These are phyloP conservation scores for Pseudogymnoascus sp. DNA, from an alignment of 2,329 filamentous ascomycete genomes.

Conservation along the genomic window DNA sequence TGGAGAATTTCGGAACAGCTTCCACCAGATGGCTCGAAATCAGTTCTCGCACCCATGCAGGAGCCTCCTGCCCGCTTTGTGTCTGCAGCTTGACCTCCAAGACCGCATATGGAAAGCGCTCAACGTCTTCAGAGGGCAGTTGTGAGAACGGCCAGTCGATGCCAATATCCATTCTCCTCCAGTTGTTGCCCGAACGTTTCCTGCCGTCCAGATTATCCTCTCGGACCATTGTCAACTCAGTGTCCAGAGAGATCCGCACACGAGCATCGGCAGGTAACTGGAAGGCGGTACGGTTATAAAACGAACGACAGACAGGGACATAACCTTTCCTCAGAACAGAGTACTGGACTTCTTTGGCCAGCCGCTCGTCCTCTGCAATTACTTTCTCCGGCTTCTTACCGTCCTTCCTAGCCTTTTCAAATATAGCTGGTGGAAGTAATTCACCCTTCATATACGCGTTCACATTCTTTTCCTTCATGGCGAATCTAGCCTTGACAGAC, in stretches of 20 bases:
- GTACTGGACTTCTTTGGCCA: conserved; percentile 90
- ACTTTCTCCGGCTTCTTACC: conserved; percentile 89
- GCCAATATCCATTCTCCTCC: conserved; percentile 94
- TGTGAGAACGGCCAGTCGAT: conserved; percentile 93
- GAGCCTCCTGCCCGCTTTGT: conserved; percentile 86
- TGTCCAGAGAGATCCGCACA: conserved; percentile 93
- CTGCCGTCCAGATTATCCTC: conserved; percentile 90
- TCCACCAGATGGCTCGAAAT: conserved; percentile 92
- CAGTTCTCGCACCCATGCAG: conserved; percentile 91
- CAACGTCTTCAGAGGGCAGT: conserved; percentile 73
- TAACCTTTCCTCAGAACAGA: conserved; percentile 81
- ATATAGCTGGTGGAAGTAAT: conserved; percentile 77
- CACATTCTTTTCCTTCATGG: conserved; percentile 94
- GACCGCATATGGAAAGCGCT: conserved; percentile 90
- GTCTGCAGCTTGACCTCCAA: conserved; percentile 97
- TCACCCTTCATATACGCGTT: conserved; percentile 82
- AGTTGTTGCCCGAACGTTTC: conserved; percentile 72
- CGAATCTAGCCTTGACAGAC: conserved; percentile 94
- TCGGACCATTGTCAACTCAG: conserved; percentile 86
- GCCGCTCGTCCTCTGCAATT: conserved; percentile 80
- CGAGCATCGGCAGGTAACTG: conserved; percentile 93
- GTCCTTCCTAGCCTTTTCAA: conserved; percentile 92
- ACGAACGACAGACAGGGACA: conserved; percentile 82
- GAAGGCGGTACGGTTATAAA: conserved; percentile 97
- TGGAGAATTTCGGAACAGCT: conserved; percentile 98